Evolutionary conservation across 352 stramenopile genomes (phyloP), one percentile per base, ranked within the genome.

Genomic region (Saprolegnia diclina): DNA sequence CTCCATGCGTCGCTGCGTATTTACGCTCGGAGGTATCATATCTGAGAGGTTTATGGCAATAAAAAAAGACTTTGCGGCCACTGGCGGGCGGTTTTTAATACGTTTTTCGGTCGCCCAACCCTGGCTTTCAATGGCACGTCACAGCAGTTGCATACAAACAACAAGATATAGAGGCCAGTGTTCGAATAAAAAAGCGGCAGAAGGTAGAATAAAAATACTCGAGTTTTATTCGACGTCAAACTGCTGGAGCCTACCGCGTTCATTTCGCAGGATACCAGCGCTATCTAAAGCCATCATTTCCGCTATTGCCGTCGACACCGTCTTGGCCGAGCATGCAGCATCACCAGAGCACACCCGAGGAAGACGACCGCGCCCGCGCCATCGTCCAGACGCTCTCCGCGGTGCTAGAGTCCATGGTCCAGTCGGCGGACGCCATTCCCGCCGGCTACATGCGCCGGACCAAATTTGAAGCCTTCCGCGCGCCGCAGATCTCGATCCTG

Each of bases 391-490:
- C 85, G 45, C 74, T 94, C 53, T 82, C 86, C 16, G 79, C 79
- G 26, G 82, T 94, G 21, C 76, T 92, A 21, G 82, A 93, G 71
- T 88, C 80, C 37, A 91, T 94, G 80, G 78, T 94, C 35, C 83
- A 87, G 63, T 72, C 79, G 13, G 84, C 73, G 63, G 84, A 90
- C 14, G 78, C 78, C 14, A 74, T 86, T 64, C 79, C 75, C 16
- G 52, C 78, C 26, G 74, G 81, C 9, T 90, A 90, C 69, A 74
- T 79, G 55, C 75, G 80, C 37, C 81, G 83, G 48, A 88, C 84
- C 50, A 94, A 94, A 76, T 94, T 94, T 63, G 85, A 94, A 69
- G 86, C 86, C 26, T 93, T 92, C 70, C 86, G 86, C 42, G 79
- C 85, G 24, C 86, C 86, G 0, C 82, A 81, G 40, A 94, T 94